These are phyloP conservation scores for Endocalyx cinctus DNA, from an alignment of 2,329 filamentous ascomycete species.

Conservation along the genomic window DNA sequence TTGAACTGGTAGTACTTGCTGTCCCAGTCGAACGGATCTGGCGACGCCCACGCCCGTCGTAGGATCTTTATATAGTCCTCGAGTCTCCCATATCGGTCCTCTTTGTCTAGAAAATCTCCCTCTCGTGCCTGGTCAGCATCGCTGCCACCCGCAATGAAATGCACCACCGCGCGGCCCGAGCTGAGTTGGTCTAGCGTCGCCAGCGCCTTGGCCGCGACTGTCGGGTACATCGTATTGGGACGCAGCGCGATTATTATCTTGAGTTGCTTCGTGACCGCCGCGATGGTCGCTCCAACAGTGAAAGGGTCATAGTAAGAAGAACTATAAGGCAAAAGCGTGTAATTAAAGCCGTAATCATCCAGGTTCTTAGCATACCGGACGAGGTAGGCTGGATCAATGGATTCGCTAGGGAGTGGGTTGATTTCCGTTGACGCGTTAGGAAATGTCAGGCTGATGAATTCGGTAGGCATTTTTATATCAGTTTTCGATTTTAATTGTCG, in stretches of 20 bases:
- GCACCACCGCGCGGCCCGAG: conserved; percentile 53
- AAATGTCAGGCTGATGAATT: conserved; percentile 57
- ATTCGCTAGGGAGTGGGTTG: conserved; percentile 44
- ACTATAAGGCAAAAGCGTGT: conserved; percentile 56
- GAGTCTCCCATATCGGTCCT: conserved; percentile 51
- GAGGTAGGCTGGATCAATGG: conserved; percentile 51
- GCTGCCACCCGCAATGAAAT: conserved; percentile 59
- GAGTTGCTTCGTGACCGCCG: conserved; percentile 51
- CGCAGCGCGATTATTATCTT: conserved; percentile 58
- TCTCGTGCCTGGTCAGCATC: conserved; percentile 57
- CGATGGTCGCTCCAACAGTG: conserved; percentile 55
- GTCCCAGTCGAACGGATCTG: conserved; percentile 57
- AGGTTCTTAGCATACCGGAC: conserved; percentile 51
- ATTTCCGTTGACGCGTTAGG: conserved; percentile 54
- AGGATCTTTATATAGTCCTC: conserved; percentile 61
- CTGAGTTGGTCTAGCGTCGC: conserved; percentile 58
- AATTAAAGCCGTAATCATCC: conserved; percentile 58
- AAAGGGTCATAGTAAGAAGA: conserved; percentile 53
- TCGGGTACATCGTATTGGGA: conserved; percentile 58
- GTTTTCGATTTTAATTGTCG: no score
- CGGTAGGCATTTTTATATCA: conserved; percentile 43
- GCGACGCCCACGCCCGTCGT: conserved; percentile 51
- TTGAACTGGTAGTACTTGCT: conserved; percentile 57
- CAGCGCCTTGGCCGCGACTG: conserved; percentile 57
- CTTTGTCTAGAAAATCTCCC: conserved; percentile 55